phyloP scores from a whole-genome alignment of 805 yeast genomes.

The Yamadazyma kitorensis region DNA sequence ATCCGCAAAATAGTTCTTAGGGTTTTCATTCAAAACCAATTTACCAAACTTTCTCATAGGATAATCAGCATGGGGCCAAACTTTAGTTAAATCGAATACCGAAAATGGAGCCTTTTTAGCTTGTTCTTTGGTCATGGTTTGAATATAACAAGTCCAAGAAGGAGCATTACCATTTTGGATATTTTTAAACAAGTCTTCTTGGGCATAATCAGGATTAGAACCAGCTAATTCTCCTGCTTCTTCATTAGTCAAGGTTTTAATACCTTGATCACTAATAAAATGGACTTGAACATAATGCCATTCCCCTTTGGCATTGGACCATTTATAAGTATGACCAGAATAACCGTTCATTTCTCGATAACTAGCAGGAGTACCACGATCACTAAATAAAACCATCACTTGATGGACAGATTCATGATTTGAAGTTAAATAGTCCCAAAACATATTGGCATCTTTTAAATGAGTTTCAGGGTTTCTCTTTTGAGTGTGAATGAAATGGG shows the following conservation, averaged over 20 bases:
- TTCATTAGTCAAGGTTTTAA: slow-evolving; percentile 51
- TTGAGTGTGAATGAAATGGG: slow-evolving; percentile 85
- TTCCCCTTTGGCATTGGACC: slow-evolving; percentile 72
- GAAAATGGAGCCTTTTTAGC: slow-evolving; percentile 75
- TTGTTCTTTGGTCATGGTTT: slow-evolving; percentile 81
- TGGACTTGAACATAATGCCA: slow-evolving; percentile 81
- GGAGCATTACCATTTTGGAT: slow-evolving; percentile 78
- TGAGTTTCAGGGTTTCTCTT: slow-evolving; percentile 83
- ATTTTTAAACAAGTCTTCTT: slow-evolving; percentile 73
- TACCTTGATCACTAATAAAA: slow-evolving; percentile 63
- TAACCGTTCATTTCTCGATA: slow-evolving; percentile 79
- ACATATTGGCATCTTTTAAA: slow-evolving; percentile 75
- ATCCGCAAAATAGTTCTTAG: slow-evolving; percentile 81
- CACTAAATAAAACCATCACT: slow-evolving; percentile 68
- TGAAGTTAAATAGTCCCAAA: slow-evolving; percentile 76
- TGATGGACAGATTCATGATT: slow-evolving; percentile 78
- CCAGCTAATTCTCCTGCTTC: slow-evolving; percentile 70
- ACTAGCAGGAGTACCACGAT: slow-evolving; percentile 78
- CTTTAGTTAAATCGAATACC: slow-evolving; percentile 86
- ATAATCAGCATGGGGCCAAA: slow-evolving; percentile 86
- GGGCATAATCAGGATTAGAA: slow-evolving; percentile 78
- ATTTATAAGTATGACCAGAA: slow-evolving; percentile 82
- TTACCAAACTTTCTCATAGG: slow-evolving; percentile 87
- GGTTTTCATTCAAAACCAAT: slow-evolving; percentile 75
- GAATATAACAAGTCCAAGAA: slow-evolving; percentile 82